These are phyloP conservation scores for Lagerstroemia fauriei DNA, from an alignment of 441 rosid species.

Conservation along the genomic window DNA sequence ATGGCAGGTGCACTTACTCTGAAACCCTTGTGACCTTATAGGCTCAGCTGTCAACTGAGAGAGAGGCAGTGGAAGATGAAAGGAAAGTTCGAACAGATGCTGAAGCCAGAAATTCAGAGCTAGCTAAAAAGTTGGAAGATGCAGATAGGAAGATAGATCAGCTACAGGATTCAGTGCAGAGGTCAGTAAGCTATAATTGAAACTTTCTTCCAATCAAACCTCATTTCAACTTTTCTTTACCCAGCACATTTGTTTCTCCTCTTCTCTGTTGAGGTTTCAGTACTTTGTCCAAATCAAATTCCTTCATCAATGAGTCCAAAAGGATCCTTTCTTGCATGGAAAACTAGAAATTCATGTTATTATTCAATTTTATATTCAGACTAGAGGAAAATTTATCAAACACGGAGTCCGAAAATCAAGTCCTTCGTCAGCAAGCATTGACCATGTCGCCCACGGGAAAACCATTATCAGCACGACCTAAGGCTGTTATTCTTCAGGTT, in stretches of 20 bases:
- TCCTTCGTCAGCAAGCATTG: constrained; percentile 96
- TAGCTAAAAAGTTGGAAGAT: constrained; percentile 75
- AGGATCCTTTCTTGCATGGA: constrained; percentile 6
- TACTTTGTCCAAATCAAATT: not conserved
- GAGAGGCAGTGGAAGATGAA: constrained; percentile 63
- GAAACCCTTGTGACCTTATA: constrained; percentile 29
- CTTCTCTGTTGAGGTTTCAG: not conserved
- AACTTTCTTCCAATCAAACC: not conserved
- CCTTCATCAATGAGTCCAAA: not conserved
- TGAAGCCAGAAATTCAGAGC: constrained; percentile 69
- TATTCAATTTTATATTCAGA: constrained; percentile 46
- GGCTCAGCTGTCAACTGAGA: constrained; percentile 74
- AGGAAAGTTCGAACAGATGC: constrained; percentile 58
- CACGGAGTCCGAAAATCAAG: constrained; percentile 97
- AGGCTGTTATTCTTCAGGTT: constrained; percentile 76
- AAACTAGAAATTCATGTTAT: constrained; percentile 15
- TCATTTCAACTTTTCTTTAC: not conserved
- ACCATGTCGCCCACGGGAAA: constrained; percentile 93
- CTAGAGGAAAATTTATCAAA: constrained; percentile 94
- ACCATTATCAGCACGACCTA: constrained; percentile 64
- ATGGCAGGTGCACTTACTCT: not conserved
- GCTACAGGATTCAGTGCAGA: constrained; percentile 95
- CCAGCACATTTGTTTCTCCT: not conserved
- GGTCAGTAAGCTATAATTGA: constrained; percentile 43
- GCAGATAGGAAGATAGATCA: constrained; percentile 75